Evolutionary conservation across 2,329 filamentous ascomycete species (phyloP).

Genomic region (Xylariaceae sp.): DNA sequence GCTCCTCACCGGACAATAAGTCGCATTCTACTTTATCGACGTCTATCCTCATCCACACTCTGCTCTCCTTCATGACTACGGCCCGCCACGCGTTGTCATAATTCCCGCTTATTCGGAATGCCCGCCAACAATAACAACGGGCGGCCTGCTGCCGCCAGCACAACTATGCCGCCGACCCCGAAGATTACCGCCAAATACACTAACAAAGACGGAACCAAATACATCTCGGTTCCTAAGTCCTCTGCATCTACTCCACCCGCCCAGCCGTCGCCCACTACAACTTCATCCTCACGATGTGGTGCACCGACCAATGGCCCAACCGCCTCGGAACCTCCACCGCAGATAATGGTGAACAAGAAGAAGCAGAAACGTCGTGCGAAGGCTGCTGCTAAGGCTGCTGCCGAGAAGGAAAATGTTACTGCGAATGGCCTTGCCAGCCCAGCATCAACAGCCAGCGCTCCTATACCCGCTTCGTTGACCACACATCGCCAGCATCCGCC

Average conservation of each 20-base stretch:
- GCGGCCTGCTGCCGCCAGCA: conserved; percentile 44
- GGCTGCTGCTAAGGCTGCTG: conserved; percentile 65
- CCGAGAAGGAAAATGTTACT: conserved; percentile 42
- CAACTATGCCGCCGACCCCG: conserved; percentile 49
- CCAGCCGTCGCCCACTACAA: conserved; percentile 48
- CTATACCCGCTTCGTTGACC: conserved; percentile 18
- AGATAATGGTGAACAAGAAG: conserved; percentile 73
- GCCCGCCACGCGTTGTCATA: conserved; percentile 24
- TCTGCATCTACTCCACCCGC: conserved; percentile 49
- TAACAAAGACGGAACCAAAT: conserved; percentile 66
- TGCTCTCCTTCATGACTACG: conserved; percentile 24
- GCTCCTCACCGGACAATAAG: conserved; percentile 14
- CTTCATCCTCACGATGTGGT: conserved; percentile 38
- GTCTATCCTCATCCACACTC: conserved; percentile 17
- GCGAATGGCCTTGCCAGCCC: conserved; percentile 42
- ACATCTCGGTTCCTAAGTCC: conserved; percentile 60
- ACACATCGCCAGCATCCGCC: conserved; percentile 21
- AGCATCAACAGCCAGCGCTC: conserved; percentile 31
- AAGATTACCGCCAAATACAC: conserved; percentile 58
- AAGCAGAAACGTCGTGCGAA: conserved; percentile 93
- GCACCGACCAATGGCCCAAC: conserved; percentile 30
- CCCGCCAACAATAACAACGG: conserved; percentile 53
- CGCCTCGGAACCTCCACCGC: conserved; percentile 30
- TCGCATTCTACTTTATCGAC: conserved; percentile 17
- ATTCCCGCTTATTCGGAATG: conserved; percentile 34